Conservation (phyloP, 306 rosid species). For the Dalbergia oliveri region DNA sequence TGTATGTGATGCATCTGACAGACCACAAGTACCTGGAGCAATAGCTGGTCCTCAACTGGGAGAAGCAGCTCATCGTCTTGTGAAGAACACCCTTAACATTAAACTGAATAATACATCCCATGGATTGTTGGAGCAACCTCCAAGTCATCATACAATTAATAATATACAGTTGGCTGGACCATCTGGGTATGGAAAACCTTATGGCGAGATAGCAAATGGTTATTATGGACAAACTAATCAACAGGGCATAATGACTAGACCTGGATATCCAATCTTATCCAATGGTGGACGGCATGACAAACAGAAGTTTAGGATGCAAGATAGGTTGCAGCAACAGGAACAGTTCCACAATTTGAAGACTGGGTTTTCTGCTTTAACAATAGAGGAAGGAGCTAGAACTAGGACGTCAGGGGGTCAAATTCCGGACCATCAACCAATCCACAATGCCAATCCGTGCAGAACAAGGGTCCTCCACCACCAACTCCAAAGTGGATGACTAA, state of each 20-base stretch:
- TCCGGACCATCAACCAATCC: conserved; percentile 56
- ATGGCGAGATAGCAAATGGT: conserved; percentile 64
- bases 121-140: conserved; percentile 68
- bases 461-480: conserved; percentile 73
- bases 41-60: conserved; percentile 87
- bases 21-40: conserved; percentile 85
- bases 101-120: conserved; percentile 58
- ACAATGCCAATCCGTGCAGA: conserved; percentile 57
- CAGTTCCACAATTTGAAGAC: conserved; percentile 58
- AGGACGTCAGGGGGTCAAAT: conserved; percentile 55
- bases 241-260: conserved; percentile 65
- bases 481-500: conserved; percentile 87
- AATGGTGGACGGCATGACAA: conserved; percentile 71
- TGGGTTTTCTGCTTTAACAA: conserved; percentile 58
- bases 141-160: conserved; percentile 57
- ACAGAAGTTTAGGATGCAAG: conserved; percentile 65
- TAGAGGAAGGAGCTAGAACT: conserved; percentile 60
- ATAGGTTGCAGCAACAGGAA: conserved; percentile 61
- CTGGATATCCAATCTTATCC: conserved; percentile 61
- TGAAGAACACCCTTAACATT: conserved; percentile 80
- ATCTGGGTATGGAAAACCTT: conserved; percentile 70
- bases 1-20: conserved; percentile 51
- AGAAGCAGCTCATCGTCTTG: conserved; percentile 97
- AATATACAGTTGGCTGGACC: conserved; percentile 52
- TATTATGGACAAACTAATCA: conserved; percentile 60